Base-by-base conservation (phyloP, 1,284 basidiomycete genomes). In the Puccinia novopanici region DNA sequence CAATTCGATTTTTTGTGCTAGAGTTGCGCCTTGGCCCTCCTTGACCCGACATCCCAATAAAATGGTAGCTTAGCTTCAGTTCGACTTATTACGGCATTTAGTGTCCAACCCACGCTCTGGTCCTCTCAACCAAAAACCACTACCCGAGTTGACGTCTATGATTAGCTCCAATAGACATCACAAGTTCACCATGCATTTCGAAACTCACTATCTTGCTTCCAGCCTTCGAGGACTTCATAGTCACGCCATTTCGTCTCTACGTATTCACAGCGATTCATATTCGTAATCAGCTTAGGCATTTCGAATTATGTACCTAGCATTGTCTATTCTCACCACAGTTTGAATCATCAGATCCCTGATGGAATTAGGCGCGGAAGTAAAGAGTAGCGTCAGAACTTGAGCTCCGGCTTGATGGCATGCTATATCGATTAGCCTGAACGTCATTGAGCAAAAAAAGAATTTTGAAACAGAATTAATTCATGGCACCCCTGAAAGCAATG, bases 331-430 rank as follows among this genome's bases (percentile, higher is more conserved):
- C 55, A 81, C 79, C 61, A 81, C 79, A 70, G 79, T 81, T 54
- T 81, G 79, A 57, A 81, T 81, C 79, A 81, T 81, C 19, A 81
- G 63, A 61, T 81, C 79, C 19, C 79, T 45, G 13, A 81, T 81
- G n/a, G 79, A 63, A 68, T 68, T 74, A 24, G 79, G 79, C 13
- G 79, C 79, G 34, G 79, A 81, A 5, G 79, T 81, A 30, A 81
- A 81, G 9, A 81, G 50, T 22, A 81, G 72, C 17, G 79, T 81
- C 50, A 81, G 54, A 63, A 81, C 79, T 57, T 81, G 79, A 22
- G 79, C 79, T 13, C 79, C 79, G 30, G 79, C 79, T 75, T 81
- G 79, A 70, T 81, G 79, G 48, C 79, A 81, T 42, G 79, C 79
- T 59, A 81, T 81, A 34, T 81, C 79, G 34, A 81, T 81, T 34